Percentiles rank a stretch among this genome's conserved stretches.
phyloP scores from a whole-genome alignment of 331 rosid species.

The Acacia pycnantha region DNA sequence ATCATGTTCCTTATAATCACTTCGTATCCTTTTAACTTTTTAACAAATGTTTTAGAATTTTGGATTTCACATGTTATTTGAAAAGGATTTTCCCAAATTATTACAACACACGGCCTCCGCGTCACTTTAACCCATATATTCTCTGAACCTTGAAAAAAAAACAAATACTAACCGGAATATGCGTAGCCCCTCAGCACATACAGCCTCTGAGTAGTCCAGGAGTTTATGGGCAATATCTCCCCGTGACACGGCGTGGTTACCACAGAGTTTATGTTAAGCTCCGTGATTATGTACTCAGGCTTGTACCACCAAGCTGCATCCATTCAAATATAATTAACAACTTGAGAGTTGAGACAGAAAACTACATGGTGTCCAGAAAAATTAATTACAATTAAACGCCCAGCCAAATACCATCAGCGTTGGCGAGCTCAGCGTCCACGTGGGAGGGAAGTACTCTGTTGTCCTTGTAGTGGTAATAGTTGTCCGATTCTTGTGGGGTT shows the following conservation, averaged over 20 bases:
- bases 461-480: conserved; percentile 64
- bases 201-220: conserved; percentile 64
- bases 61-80: no score
- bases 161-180: conserved; percentile 59
- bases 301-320: conserved; percentile 95
- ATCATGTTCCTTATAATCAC: no score
- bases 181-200: conserved; percentile 73
- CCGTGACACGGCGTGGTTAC: conserved; percentile 85
- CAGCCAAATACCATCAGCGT: conserved; percentile 55
- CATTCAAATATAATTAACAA: not conserved
- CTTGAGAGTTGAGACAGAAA: not conserved
- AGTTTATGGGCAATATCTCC: conserved; percentile 72
- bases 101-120: no score
- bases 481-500: conserved; percentile 54
- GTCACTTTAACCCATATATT: not conserved
- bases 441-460: conserved; percentile 79
- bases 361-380: no score
- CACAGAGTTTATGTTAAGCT: conserved; percentile 78
- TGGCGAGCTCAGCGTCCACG: conserved; percentile 77
- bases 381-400: not conserved
- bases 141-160: not conserved
- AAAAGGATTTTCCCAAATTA: no score
- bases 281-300: conserved; percentile 78
- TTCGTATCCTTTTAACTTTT: no score
- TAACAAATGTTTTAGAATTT: no score